Base-by-base conservation (phyloP, 805 yeast species). In the Maudiozyma barnettii region DNA sequence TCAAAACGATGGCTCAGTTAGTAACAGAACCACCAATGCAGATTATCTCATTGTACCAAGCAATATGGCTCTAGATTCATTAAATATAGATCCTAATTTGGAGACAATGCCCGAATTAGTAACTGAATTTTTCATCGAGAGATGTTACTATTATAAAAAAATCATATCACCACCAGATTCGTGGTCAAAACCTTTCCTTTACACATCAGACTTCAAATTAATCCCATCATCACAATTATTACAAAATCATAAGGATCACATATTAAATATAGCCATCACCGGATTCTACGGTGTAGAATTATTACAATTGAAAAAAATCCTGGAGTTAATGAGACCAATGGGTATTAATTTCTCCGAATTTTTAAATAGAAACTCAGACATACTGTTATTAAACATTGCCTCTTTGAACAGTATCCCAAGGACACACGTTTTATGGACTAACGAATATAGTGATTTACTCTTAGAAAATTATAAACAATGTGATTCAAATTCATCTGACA, bases 51-150 rank as follows among this genome's bases (percentile, higher is more conserved):
- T 61, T 16, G 47, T 60, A 19, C 66, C 66, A 16, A 60, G 63
- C 41, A 48, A 51, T 38, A 36, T 43, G 3, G 54, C 61, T 4
- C 5, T 47, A 4, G 53, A 55, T 16, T 23, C 42, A n/a, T 40
- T 55, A 3, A 30, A 41, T 12, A 29, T 54, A 7, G 36, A 33
- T 33, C 21, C 45, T 2, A 21, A 47, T 9, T 8, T 19, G 5
- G 38, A 41, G 2, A 21, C 33, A 5, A 12, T 22, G 8, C 21
- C 54, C 63, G 56, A 57, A 16, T 51, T 80, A 0, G 76, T 79
- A 2, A 86, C 95, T 0, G 95, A 88, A 61, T 86, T 91, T 84
- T 81, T 82, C 53, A 65, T 88, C 12, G 96, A 87, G 63, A 68
- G 95, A 49, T 76, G 84, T 21, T 68, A 86, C 20, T 81, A 74